Evolutionary conservation across 306 rosid species (phyloP), one percentile per base, ranked within the genome.

Genomic region (Prunus padus): DNA sequence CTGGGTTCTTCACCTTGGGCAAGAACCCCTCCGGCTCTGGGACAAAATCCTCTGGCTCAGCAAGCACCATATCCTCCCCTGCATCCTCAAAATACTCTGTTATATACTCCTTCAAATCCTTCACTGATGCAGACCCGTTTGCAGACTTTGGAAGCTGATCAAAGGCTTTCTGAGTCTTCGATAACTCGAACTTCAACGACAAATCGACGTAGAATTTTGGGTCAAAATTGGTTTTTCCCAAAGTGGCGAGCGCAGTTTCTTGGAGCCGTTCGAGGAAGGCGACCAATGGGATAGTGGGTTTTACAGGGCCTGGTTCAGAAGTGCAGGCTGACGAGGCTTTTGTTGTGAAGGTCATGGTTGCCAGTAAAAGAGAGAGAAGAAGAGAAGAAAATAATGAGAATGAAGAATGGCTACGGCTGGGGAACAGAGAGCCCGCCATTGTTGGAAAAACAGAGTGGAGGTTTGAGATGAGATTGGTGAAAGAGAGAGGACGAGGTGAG

Each of bases 141-240:
- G 69, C 56, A 16, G 59, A 74, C 54, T 69, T 79, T 0, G 77
- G 73, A 56, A 92, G 91, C 54, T 84, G 70, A 59, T 79, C 67
- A 72, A 95, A 90, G 0, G 90, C 97, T 2, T n/a, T 11, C 6
- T 82, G 55, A 0, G 97, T 85, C 3, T 42, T 71, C 0, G 87
- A 44, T 18, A 95, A 80, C 1, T 69, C 70, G 67, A 67, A 77
- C 80, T 84, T 90, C 13, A 95, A 73, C 0, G 99, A 79, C 79
- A 95, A 57, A 71, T 95, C 97, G 2, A 95, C 90, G 77, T 95
- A 95, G 71, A 86, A 74, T 65, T 90, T 95, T 0, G 91, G 96
- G 40, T 92, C 97, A 49, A 92, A 90, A 14, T 79, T 31, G 18
- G 86, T 26, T 19, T 67, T 54, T 2, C 78, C 86, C 7, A 85